Conservation (phyloP, 352 stramenopile genomes). For the Elongisporangium senticosum region DNA sequence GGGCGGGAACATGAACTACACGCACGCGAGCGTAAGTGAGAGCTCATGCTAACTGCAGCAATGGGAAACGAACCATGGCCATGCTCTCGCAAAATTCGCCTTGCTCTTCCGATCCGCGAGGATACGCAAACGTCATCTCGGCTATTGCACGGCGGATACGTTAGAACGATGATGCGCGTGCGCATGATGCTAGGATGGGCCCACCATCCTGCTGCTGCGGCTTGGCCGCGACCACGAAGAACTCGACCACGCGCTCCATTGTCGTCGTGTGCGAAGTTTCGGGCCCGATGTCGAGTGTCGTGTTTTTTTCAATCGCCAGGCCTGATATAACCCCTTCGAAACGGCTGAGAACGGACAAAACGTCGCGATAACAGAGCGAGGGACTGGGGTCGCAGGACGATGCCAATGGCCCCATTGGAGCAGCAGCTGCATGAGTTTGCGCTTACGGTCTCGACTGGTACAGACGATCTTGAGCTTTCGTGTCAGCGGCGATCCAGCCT, state of each 20-base stretch:
- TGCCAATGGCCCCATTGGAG: background rate
- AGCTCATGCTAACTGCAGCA: background rate
- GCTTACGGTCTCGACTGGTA: too few species aligned
- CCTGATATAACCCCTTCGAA: too few species aligned
- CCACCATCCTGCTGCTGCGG: constrained; percentile 13
- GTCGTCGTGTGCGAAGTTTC: background rate
- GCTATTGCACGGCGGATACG: background rate
- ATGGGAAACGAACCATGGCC: constrained; percentile 22
- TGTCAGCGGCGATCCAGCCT: background rate
- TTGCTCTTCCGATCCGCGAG: constrained; percentile 12
- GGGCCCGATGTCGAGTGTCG: background rate
- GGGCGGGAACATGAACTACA: constrained; percentile 50
- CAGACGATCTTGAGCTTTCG: too few species aligned
- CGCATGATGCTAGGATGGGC: background rate
- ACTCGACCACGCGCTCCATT: constrained; percentile 24
- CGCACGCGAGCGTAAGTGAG: background rate
- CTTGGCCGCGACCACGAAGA: constrained; percentile 38
- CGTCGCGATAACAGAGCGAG: background rate
- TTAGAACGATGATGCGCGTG: background rate
- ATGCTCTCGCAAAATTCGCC: constrained; percentile 45
- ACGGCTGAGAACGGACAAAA: constrained; percentile 10
- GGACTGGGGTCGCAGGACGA: background rate
- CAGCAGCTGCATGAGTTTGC: too few species aligned
- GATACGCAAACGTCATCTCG: constrained; percentile 35
- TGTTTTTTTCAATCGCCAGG: background rate